Evolutionary conservation across 108 stramenopile genomes (phyloP).

Genomic region (Seminavis robusta): DNA sequence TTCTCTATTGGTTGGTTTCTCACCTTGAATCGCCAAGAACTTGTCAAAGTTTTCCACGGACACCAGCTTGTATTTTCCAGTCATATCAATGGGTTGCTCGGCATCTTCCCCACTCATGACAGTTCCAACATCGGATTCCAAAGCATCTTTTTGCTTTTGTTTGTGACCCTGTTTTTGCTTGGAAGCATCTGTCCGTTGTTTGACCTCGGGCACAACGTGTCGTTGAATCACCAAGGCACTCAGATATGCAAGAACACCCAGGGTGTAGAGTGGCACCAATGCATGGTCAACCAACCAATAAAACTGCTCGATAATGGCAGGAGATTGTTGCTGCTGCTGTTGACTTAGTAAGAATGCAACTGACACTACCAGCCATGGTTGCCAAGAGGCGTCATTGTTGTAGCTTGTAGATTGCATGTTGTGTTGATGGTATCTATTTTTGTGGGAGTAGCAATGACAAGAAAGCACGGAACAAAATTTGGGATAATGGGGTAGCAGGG

Average conservation of each 20-base stretch:
- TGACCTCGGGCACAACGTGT: background rate
- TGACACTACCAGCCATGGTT: background rate
- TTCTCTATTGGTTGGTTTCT: too few relatives aligned
- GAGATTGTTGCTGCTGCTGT: background rate
- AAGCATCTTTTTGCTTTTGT: too few relatives aligned
- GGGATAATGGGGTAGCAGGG: too few relatives aligned
- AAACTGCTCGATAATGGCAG: too few relatives aligned
- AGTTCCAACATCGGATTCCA: background rate
- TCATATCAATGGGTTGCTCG: constrained; percentile 37
- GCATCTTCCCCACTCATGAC: background rate
- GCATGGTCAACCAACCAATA: constrained; percentile 2
- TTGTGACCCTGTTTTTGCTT: too few relatives aligned
- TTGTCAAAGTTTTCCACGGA: constrained; percentile 44
- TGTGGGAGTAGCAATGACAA: too few relatives aligned
- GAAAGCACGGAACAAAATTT: too few relatives aligned
- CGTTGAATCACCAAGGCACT: background rate
- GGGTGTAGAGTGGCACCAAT: background rate
- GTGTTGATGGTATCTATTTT: background rate
- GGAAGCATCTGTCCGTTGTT: background rate
- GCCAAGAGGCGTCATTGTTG: background rate
- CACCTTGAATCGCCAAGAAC: constrained; percentile 47
- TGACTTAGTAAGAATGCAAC: background rate
- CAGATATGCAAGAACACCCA: background rate
- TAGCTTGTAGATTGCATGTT: background rate
- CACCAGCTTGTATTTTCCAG: constrained; percentile 45